Percentiles rank a stretch among this genome's conserved stretches.
Evolutionary conservation across 1,284 basidiomycete genomes (phyloP).

Genomic region (Fomes fomentarius): DNA sequence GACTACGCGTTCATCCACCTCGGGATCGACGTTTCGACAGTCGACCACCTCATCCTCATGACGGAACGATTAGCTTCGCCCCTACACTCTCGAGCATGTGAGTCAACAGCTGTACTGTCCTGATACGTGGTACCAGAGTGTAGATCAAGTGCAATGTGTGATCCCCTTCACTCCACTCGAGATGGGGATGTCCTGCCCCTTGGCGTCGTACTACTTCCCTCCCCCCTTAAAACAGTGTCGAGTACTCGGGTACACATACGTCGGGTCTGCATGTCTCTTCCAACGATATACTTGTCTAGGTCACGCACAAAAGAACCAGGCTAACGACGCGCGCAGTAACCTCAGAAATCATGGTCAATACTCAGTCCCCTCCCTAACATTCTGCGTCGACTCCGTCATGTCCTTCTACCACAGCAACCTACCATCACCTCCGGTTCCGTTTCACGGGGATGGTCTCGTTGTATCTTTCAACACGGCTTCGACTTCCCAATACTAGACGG

Average conservation of each 20-base stretch:
- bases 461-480: slow-evolving; percentile 86
- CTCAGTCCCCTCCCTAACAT: slow-evolving; percentile 83
- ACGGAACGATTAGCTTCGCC: slow-evolving; percentile 92
- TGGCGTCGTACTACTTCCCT: too few relatives aligned
- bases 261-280: too few relatives aligned
- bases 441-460: slow-evolving; percentile 73
- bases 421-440: slow-evolving; percentile 40
- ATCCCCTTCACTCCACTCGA: too few relatives aligned
- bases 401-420: slow-evolving; percentile 84
- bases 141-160: too few relatives aligned
- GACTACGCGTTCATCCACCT: slow-evolving; percentile 92
- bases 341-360: slow-evolving; percentile 97
- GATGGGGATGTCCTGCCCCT: too few relatives aligned
- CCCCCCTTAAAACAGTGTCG: too few relatives aligned
- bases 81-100: slow-evolving; percentile 85
- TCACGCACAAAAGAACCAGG: too few relatives aligned
- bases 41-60: slow-evolving; percentile 94
- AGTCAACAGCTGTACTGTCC: too few relatives aligned
- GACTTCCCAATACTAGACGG: slow-evolving; percentile 87
- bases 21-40: slow-evolving; percentile 77
- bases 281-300: too few relatives aligned
- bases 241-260: too few relatives aligned
- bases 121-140: too few relatives aligned
- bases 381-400: slow-evolving; percentile 92
- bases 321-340: slow-evolving; percentile 60